These are phyloP conservation scores for Pseudocercospora cruenta DNA, from an alignment of 2,329 filamentous ascomycete genomes.

Conservation along the genomic window DNA sequence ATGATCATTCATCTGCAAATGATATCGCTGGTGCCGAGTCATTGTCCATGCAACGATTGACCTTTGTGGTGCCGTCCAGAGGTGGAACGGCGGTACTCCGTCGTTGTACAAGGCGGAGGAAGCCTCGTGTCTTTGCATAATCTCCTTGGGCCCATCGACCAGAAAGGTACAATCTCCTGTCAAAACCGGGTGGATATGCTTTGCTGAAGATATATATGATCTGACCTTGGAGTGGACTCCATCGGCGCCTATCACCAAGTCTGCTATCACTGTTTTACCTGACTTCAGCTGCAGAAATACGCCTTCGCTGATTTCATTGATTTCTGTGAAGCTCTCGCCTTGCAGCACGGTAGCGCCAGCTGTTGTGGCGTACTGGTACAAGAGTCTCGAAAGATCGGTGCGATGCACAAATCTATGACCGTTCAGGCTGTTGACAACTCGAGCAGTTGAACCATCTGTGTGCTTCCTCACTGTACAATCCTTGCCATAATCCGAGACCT, in stretches of 20 bases:
- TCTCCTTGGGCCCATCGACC: conserved; percentile 5
- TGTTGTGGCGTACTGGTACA: conserved; percentile 9
- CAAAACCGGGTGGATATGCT: conserved; percentile 2
- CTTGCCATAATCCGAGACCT: conserved; percentile 10
- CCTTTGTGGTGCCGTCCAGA: conserved; percentile 14
- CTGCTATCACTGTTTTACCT: conserved; percentile 4
- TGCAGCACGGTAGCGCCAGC: conserved; percentile 12
- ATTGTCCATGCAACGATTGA: conserved; percentile 20
- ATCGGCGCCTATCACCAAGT: conserved; percentile 16
- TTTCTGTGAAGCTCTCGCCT: conserved; percentile 10
- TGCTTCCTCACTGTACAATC: conserved; percentile 1
- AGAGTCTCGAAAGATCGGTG: conserved; percentile 8
- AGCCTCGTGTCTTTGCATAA: conserved; percentile 10
- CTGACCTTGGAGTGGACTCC: conserved; percentile 14
- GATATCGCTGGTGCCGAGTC: conserved; percentile 12
- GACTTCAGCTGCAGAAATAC: conserved; percentile 9
- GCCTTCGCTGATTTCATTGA: not conserved
- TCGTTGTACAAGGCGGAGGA: conserved; percentile 3
- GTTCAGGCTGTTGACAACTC: conserved; percentile 9
- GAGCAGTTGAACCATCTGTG: conserved; percentile 12
- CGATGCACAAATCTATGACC: conserved; percentile 17
- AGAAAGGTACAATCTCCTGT: conserved; percentile 19
- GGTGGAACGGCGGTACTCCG: conserved; percentile 13
- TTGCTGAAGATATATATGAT: not conserved
- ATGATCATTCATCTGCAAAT: conserved; percentile 20